Conservation (phyloP, 2,329 filamentous ascomycete genomes). For the Ustilaginoidea virens region DNA sequence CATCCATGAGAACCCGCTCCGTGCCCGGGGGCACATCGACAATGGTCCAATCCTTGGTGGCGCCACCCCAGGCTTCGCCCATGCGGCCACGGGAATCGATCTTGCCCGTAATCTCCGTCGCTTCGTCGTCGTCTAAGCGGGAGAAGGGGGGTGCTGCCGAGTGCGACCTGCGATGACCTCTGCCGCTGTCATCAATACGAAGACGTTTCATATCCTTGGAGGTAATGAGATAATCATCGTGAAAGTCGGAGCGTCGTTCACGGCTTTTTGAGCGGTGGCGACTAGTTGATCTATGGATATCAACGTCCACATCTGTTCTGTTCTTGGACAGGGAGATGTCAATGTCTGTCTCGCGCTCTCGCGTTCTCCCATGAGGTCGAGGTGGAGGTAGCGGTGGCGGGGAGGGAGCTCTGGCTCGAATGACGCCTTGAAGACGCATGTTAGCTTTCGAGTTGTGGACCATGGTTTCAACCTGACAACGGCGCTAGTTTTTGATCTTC, state of each 20-base stretch:
- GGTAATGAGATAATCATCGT: constrained; percentile 53
- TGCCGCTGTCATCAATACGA: constrained; percentile 25
- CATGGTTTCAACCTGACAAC: no score
- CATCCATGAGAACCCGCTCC: constrained; percentile 69
- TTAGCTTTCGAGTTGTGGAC: no score
- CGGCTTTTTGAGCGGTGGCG: constrained; percentile 17
- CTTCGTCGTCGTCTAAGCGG: constrained; percentile 45
- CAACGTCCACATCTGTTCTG: constrained; percentile 44
- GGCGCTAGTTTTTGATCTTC: not conserved
- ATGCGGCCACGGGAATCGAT: constrained; percentile 47
- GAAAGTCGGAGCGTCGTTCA: constrained; percentile 24
- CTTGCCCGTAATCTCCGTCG: constrained; percentile 40
- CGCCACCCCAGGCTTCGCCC: constrained; percentile 60
- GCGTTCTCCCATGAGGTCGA: constrained; percentile 16
- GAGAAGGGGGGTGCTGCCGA: constrained; percentile 30
- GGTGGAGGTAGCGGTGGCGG: constrained; percentile 32
- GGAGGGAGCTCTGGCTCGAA: constrained; percentile 25
- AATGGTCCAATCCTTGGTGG: constrained; percentile 64
- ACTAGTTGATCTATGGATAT: constrained; percentile 29
- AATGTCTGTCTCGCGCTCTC: constrained; percentile 35
- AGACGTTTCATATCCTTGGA: constrained; percentile 37
- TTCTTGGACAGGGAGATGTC: constrained; percentile 40
- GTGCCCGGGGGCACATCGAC: constrained; percentile 76
- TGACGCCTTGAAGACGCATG: constrained; percentile 30
- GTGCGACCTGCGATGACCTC: constrained; percentile 30